Evolutionary conservation across 305 asterid genomes (phyloP).

Genomic region (Andrographis paniculata): DNA sequence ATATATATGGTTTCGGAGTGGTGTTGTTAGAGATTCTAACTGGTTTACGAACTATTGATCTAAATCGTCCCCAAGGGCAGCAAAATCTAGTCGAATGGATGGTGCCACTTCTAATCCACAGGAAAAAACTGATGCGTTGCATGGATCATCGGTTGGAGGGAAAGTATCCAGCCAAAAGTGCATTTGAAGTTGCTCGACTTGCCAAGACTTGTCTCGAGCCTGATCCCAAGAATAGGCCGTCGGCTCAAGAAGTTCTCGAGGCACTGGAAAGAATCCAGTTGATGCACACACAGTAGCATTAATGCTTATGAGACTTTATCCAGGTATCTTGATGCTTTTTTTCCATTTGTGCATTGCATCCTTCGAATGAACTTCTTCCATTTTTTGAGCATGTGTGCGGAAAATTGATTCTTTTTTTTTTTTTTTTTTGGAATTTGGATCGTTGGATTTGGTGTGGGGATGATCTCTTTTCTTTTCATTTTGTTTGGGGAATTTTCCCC

Average conservation of each 20-base stretch:
- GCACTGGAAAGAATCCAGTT: constrained; percentile 17
- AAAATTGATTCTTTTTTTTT: too few relatives aligned
- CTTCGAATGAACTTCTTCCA: too few relatives aligned
- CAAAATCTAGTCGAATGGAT: constrained; percentile 21
- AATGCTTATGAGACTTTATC: too few relatives aligned
- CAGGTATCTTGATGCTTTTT: too few relatives aligned
- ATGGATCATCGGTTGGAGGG: constrained; percentile 27
- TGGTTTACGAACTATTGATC: constrained; percentile 22
- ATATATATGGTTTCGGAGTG: constrained; percentile 30
- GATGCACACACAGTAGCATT: too few relatives aligned
- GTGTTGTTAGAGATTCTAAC: constrained; percentile 30
- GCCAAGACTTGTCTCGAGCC: constrained; percentile 20
- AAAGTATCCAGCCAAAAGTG: constrained; percentile 11
- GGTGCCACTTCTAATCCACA: constrained; percentile 17
- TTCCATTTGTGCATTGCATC: too few relatives aligned
- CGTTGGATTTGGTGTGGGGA: too few relatives aligned
- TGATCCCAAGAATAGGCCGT: constrained; percentile 21
- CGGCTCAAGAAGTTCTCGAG: constrained; percentile 23
- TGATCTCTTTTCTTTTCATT: too few relatives aligned
- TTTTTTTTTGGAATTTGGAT: too few relatives aligned
- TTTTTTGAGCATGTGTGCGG: too few relatives aligned
- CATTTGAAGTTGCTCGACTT: constrained; percentile 20
- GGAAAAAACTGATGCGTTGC: constrained; percentile 14
- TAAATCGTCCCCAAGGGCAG: constrained; percentile 8
- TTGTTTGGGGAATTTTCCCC: too few relatives aligned